Conservation (phyloP, 1,139 yeast species). For the Torulaspora globosa region DNA sequence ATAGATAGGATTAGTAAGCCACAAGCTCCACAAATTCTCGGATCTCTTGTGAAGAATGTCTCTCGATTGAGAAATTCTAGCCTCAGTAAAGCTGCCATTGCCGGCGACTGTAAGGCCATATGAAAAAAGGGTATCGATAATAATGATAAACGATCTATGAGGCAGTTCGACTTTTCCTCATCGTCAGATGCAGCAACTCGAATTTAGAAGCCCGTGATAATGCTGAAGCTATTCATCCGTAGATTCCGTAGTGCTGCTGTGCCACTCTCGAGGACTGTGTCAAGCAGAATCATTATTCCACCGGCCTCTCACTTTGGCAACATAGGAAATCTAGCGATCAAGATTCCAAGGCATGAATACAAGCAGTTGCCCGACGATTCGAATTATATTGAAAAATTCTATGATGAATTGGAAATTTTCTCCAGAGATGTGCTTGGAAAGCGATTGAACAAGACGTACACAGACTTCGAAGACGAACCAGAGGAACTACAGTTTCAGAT, state of each 20-base stretch:
- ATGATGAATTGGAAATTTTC: slow-evolving; percentile 39
- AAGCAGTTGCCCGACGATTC: slow-evolving; percentile 49
- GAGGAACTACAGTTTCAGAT: slow-evolving; percentile 34
- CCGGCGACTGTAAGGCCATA: not conserved
- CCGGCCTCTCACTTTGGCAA: slow-evolving; percentile 20
- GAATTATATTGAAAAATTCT: slow-evolving; percentile 45
- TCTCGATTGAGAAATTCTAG: not conserved
- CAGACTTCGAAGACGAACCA: slow-evolving; percentile 37
- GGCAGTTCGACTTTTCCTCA: not conserved
- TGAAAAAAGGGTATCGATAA: slow-evolving; percentile 3
- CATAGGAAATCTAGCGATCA: slow-evolving; percentile 2
- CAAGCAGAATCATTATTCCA: slow-evolving; percentile 23
- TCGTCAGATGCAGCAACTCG: not conserved
- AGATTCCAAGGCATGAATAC: slow-evolving; percentile 30
- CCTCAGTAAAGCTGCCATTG: not conserved
- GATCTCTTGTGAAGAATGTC: not conserved
- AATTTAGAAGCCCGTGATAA: not conserved
- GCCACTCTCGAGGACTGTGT: slow-evolving; percentile 19
- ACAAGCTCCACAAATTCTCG: not conserved
- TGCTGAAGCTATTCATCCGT: slow-evolving; percentile 6
- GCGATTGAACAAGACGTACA: slow-evolving; percentile 31
- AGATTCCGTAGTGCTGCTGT: slow-evolving; percentile 6
- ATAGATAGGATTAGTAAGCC: not conserved
- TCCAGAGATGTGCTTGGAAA: slow-evolving; percentile 30
- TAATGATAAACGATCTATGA: not conserved